phyloP scores from a whole-genome alignment of 345 rosid species.

The Mallotus nudiflorus region DNA sequence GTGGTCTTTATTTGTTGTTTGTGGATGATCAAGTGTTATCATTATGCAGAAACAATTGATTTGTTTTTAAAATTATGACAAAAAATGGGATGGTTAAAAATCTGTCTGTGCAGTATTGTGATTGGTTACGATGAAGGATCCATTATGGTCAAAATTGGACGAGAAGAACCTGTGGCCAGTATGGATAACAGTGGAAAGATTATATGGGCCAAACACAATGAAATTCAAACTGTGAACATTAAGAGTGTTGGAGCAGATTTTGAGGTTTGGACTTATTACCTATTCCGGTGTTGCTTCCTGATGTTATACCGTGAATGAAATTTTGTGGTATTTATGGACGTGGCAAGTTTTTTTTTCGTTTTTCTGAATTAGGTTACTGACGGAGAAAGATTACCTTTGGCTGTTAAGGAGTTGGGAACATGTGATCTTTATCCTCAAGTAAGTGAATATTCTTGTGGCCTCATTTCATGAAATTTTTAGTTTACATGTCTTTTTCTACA shows the following conservation, averaged over 20 bases:
- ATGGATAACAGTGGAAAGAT: slow-evolving; percentile 99
- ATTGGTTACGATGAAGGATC: slow-evolving; percentile 99
- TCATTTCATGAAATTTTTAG: slow-evolving; percentile 12
- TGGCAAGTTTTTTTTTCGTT: slow-evolving; percentile 17
- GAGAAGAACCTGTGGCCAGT: slow-evolving; percentile 98
- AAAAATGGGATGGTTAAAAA: background rate
- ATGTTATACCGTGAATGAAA: background rate
- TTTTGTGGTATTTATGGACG: slow-evolving; percentile 23
- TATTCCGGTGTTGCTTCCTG: slow-evolving; percentile 13
- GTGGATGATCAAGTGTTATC: background rate
- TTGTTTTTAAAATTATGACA: slow-evolving; percentile 3
- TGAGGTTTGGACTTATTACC: slow-evolving; percentile 55
- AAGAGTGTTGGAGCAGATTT: slow-evolving; percentile 94
- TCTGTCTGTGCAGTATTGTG: slow-evolving; percentile 63
- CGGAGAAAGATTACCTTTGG: slow-evolving; percentile 97
- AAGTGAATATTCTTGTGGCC: slow-evolving; percentile 36
- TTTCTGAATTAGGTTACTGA: slow-evolving; percentile 69
- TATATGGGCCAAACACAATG: slow-evolving; percentile 99
- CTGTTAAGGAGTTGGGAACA: slow-evolving; percentile 98
- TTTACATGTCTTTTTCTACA: slow-evolving; percentile 6
- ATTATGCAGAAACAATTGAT: slow-evolving; percentile 6
- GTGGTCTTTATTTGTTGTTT: background rate
- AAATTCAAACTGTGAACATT: slow-evolving; percentile 96
- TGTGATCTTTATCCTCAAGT: slow-evolving; percentile 99
- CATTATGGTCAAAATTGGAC: slow-evolving; percentile 98